Evolutionary conservation across 2,329 filamentous ascomycete genomes (phyloP).

Genomic region (Penicillium sp.): DNA sequence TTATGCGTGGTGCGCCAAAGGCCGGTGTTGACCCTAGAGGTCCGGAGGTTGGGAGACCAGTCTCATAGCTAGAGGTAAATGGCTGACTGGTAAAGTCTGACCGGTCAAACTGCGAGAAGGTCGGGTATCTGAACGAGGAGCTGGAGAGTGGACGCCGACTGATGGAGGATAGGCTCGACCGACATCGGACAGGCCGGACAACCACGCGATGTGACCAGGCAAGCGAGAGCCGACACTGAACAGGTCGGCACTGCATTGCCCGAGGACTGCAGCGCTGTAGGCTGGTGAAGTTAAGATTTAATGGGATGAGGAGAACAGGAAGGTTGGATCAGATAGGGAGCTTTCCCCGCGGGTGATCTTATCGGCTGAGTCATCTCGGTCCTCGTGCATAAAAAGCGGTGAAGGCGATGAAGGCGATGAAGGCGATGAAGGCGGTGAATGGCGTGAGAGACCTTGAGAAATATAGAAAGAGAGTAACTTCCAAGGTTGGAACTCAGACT

Average conservation of each 20-base stretch:
- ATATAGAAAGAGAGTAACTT: too few species aligned
- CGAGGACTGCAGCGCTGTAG: neutral
- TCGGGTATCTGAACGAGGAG: slow-evolving; percentile 35
- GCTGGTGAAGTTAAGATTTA: neutral
- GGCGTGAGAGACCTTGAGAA: neutral
- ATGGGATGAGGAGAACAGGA: slow-evolving; percentile 1
- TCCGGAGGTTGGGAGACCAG: slow-evolving; percentile 57
- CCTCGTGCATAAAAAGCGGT: neutral
- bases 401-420: neutral
- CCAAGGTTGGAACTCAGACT: too few species aligned
- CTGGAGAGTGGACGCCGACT: slow-evolving; percentile 23
- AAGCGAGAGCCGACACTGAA: slow-evolving; percentile 24
- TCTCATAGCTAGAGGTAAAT: slow-evolving; percentile 60
- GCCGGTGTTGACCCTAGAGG: slow-evolving; percentile 58
- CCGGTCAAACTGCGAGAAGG: slow-evolving; percentile 52
- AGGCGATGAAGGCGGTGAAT: neutral
- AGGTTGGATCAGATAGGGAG: slow-evolving; percentile 21
- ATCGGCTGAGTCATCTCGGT: slow-evolving; percentile 23
- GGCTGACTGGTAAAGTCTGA: slow-evolving; percentile 61
- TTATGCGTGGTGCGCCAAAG: slow-evolving; percentile 56
- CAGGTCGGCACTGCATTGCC: slow-evolving; percentile 33
- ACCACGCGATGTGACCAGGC: slow-evolving; percentile 20
- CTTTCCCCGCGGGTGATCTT: slow-evolving; percentile 27
- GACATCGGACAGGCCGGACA: slow-evolving; percentile 25
- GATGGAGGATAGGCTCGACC: slow-evolving; percentile 11